These are phyloP conservation scores for Zalaria sp. DNA, from an alignment of 2,329 filamentous ascomycete genomes.

Conservation along the genomic window DNA sequence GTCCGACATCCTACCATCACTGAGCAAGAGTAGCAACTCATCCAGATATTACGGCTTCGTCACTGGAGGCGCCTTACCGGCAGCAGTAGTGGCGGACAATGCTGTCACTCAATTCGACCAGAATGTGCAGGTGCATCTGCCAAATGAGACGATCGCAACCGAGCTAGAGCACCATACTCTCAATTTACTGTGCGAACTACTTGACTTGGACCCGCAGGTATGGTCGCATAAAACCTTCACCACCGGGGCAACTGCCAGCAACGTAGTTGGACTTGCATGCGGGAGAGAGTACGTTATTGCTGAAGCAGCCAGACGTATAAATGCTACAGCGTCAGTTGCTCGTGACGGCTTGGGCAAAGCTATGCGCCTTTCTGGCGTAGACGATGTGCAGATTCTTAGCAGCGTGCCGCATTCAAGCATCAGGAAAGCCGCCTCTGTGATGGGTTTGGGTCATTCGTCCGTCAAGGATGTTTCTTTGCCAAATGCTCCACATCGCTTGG, in stretches of 20 bases:
- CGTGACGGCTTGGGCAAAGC: slow-evolving; percentile 57
- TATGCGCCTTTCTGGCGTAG: slow-evolving; percentile 48
- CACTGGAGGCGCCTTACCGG: slow-evolving; percentile 65
- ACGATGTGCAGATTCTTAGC: slow-evolving; percentile 61
- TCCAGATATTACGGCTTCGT: slow-evolving; percentile 79
- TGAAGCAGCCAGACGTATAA: slow-evolving; percentile 22
- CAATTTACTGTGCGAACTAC: slow-evolving; percentile 51
- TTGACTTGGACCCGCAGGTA: slow-evolving; percentile 40
- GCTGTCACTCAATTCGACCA: slow-evolving; percentile 72
- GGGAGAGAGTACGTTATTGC: slow-evolving; percentile 54
- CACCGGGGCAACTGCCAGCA: slow-evolving; percentile 55
- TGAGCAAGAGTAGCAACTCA: slow-evolving; percentile 52
- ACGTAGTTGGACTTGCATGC: slow-evolving; percentile 51
- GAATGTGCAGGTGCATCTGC: slow-evolving; percentile 71
- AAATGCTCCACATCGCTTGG: slow-evolving; percentile 52
- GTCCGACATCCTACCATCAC: slow-evolving; percentile 36
- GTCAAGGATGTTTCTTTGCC: slow-evolving; percentile 46
- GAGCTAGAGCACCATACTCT: slow-evolving; percentile 63
- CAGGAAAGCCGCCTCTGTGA: slow-evolving; percentile 65
- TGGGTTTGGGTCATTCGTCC: slow-evolving; percentile 60
- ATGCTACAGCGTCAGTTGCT: slow-evolving; percentile 37
- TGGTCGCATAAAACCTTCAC: slow-evolving; percentile 72
- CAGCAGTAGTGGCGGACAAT: slow-evolving; percentile 70
- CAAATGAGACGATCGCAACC: slow-evolving; percentile 60
- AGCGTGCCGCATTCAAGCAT: slow-evolving; percentile 75